Conservation (phyloP, 2,329 filamentous ascomycete genomes). For the Cyanodermella asteris region DNA sequence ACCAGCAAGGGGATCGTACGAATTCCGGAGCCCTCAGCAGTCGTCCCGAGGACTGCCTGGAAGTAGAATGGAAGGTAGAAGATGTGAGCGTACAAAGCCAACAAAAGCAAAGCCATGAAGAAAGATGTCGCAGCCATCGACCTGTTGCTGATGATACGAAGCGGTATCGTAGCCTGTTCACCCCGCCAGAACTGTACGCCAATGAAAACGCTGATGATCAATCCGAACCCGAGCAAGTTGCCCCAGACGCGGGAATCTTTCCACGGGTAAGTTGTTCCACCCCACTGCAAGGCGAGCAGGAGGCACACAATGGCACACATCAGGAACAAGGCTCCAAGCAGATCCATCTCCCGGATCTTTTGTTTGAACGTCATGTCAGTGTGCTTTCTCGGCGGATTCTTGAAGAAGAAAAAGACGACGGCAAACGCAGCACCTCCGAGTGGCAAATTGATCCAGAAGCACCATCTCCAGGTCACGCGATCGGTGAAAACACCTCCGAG, state of each 20-base stretch:
- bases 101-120: conserved; percentile 17
- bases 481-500: conserved; percentile 23
- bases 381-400: conserved; percentile 9
- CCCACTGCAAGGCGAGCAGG: conserved; percentile 15
- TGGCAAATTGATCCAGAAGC: conserved; percentile 15
- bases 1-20: conserved; percentile 19
- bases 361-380: conserved; percentile 1
- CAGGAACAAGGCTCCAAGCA: conserved; percentile 10
- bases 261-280: conserved; percentile 10
- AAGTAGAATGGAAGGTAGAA: conserved; percentile 26
- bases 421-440: conserved; percentile 18
- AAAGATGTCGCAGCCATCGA: conserved; percentile 14
- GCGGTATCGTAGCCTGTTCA: conserved; percentile 28
- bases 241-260: conserved; percentile 1
- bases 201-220: conserved; percentile 22
- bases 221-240: conserved; percentile 6
- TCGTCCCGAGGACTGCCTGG: conserved; percentile 22
- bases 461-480: conserved; percentile 8
- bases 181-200: conserved; percentile 23
- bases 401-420: conserved; percentile 23
- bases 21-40: conserved; percentile 24
- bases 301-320: conserved; percentile 9
- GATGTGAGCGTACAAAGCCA: conserved; percentile 18
- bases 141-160: conserved; percentile 26
- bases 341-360: conserved; percentile 10